Conservation (phyloP, 768 basidiomycete species). For the Leccinellum luteum region DNA sequence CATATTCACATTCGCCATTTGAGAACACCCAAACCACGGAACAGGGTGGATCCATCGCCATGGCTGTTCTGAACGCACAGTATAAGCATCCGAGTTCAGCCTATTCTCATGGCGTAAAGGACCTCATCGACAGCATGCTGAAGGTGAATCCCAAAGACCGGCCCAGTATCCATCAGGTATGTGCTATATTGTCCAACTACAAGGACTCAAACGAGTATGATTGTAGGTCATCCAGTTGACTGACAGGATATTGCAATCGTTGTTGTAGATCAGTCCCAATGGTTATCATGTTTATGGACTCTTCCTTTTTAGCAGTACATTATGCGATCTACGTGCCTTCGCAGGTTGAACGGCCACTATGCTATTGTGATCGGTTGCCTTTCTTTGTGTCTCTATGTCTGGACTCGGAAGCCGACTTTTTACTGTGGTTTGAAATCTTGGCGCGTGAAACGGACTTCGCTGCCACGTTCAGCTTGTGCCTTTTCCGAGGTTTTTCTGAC, state of each 20-base stretch:
- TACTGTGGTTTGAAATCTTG: neutral
- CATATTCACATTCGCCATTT: constrained; percentile 95
- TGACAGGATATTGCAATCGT: constrained; percentile 57
- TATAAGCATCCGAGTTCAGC: constrained; percentile 85
- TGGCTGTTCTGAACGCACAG: constrained; percentile 93
- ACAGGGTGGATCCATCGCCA: constrained; percentile 94
- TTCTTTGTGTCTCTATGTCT: constrained; percentile 1
- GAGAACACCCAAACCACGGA: constrained; percentile 90
- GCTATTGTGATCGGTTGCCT: constrained; percentile 4
- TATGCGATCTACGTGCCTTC: constrained; percentile 7
- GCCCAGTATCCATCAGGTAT: constrained; percentile 83
- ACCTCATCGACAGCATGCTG: constrained; percentile 82
- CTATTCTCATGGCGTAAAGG: constrained; percentile 82
- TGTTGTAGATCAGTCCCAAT: constrained; percentile 37
- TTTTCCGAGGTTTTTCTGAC: constrained; percentile 14
- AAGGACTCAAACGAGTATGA: constrained; percentile 1
- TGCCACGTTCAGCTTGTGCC: constrained; percentile 9
- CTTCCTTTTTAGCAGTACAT: constrained; percentile 2
- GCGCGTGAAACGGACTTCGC: neutral
- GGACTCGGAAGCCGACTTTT: constrained; percentile 2
- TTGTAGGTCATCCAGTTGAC: constrained; percentile 65
- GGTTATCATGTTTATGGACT: neutral
- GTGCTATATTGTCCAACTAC: constrained; percentile 11
- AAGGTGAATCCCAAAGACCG: constrained; percentile 78
- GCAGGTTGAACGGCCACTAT: neutral